Percentiles rank a stretch among this genome's conserved stretches.
These are phyloP conservation scores for Blyttiomyces sp. DNA, from an alignment of 371 early-diverging fungal species.

Conservation along the genomic window DNA sequence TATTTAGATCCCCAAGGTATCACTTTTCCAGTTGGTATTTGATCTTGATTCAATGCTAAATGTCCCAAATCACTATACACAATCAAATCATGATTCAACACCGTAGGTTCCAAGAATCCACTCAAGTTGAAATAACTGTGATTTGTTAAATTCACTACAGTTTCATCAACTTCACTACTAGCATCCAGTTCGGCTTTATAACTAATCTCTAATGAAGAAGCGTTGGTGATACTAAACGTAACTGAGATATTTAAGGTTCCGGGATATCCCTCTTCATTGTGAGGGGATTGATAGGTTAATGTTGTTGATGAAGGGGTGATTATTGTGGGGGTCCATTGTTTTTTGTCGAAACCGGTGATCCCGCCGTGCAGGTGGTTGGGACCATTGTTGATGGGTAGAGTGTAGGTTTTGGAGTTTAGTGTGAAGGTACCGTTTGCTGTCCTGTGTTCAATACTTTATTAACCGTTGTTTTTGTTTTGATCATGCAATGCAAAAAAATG, in stretches of 20 bases:
- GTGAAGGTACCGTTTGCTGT: constrained; percentile 45
- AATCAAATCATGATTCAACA: constrained; percentile 52
- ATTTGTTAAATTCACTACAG: constrained; percentile 50
- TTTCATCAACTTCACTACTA: constrained; percentile 20
- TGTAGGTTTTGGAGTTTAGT: constrained; percentile 35
- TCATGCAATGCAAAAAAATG: no score
- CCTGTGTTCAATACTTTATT: constrained; percentile 26
- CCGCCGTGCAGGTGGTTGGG: constrained; percentile 53
- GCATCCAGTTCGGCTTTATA: constrained; percentile 33
- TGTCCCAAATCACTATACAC: constrained; percentile 39
- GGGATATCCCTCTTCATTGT: constrained; percentile 53
- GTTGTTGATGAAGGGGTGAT: background rate
- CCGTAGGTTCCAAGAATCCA: constrained; percentile 45
- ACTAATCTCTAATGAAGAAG: constrained; percentile 31
- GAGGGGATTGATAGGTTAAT: constrained; percentile 25
- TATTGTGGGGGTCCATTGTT: constrained; percentile 10
- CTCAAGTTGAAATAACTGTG: constrained; percentile 61
- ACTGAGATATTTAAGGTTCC: constrained; percentile 36
- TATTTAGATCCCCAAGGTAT: no score
- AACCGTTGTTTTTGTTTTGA: no score
- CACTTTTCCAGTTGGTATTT: constrained; percentile 65
- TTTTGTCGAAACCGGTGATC: constrained; percentile 30
- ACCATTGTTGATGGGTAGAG: constrained; percentile 45
- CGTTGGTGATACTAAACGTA: constrained; percentile 34
- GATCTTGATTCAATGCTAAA: constrained; percentile 51